Conservation (phyloP, 2,329 filamentous ascomycete genomes). For the Pseudogymnoascus sp. region DNA sequence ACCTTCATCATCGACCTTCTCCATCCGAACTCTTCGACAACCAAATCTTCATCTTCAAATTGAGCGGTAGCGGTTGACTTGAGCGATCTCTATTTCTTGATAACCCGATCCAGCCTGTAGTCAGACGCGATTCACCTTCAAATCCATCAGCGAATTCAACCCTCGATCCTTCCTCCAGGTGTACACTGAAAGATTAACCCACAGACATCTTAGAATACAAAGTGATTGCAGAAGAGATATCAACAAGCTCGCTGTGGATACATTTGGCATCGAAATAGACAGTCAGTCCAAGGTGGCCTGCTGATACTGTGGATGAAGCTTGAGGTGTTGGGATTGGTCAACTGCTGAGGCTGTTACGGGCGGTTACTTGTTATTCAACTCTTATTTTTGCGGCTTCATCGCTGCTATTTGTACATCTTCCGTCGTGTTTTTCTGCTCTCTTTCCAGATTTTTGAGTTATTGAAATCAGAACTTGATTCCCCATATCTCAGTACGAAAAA, state of each 20-base stretch:
- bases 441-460: conserved; percentile 27
- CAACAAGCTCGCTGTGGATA: conserved; percentile 4
- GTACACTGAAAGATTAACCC: neutral
- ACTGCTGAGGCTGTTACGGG: conserved; percentile 8
- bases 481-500: conserved; percentile 31
- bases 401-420: conserved; percentile 6
- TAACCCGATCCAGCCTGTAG: neutral
- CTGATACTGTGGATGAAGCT: neutral
- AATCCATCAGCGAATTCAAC: neutral
- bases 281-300: neutral
- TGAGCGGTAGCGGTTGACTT: neutral
- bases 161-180: neutral
- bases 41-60: neutral
- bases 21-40: conserved; percentile 1
- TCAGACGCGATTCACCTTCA: neutral
- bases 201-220: neutral
- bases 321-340: conserved; percentile 3
- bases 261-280: conserved; percentile 7
- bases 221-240: neutral
- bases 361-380: conserved; percentile 5
- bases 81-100: neutral
- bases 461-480: conserved; percentile 32
- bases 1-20: conserved; percentile 2
- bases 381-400: conserved; percentile 5
- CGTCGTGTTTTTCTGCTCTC: conserved; percentile 21